phyloP scores from a whole-genome alignment of 805 yeast species.

The Ogataea sp. region DNA sequence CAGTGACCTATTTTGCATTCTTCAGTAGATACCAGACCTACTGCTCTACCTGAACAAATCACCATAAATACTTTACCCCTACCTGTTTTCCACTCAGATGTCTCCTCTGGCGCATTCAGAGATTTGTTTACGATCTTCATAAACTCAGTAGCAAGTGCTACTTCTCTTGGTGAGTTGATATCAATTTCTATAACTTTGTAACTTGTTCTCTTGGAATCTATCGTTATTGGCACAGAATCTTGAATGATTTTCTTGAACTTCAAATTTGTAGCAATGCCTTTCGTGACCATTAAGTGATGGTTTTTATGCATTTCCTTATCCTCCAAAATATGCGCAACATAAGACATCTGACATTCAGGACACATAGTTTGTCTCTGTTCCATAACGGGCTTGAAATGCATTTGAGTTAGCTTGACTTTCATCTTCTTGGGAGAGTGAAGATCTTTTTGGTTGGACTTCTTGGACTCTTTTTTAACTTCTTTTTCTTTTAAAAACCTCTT shows the following conservation, averaged over 20 bases:
- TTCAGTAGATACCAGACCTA: slow-evolving; percentile 53
- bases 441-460: background rate
- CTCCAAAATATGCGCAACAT: slow-evolving; percentile 27
- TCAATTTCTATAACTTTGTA: slow-evolving; percentile 28
- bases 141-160: slow-evolving; percentile 28
- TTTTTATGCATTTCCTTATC: slow-evolving; percentile 42
- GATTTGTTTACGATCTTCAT: slow-evolving; percentile 50
- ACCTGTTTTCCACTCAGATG: slow-evolving; percentile 13
- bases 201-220: background rate
- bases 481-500: background rate
- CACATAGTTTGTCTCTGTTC: slow-evolving; percentile 29
- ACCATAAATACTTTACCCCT: slow-evolving; percentile 43
- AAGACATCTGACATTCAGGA: slow-evolving; percentile 47
- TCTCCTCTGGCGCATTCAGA: slow-evolving; percentile 44
- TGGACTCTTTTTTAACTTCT: background rate
- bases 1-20: slow-evolving; percentile 40
- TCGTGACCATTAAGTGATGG: slow-evolving; percentile 40
- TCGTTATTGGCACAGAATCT: slow-evolving; percentile 1
- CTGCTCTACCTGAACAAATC: slow-evolving; percentile 34
- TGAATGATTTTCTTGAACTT: slow-evolving; percentile 6
- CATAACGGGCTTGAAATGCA: slow-evolving; percentile 6
- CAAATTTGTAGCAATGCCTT: slow-evolving; percentile 7
- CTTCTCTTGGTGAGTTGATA: slow-evolving; percentile 23
- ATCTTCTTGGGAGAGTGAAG: background rate
- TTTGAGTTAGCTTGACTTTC: slow-evolving; percentile 6